Conservation (phyloP, 495 filamentous ascomycete genomes). For the Aspergillus baeticus region DNA sequence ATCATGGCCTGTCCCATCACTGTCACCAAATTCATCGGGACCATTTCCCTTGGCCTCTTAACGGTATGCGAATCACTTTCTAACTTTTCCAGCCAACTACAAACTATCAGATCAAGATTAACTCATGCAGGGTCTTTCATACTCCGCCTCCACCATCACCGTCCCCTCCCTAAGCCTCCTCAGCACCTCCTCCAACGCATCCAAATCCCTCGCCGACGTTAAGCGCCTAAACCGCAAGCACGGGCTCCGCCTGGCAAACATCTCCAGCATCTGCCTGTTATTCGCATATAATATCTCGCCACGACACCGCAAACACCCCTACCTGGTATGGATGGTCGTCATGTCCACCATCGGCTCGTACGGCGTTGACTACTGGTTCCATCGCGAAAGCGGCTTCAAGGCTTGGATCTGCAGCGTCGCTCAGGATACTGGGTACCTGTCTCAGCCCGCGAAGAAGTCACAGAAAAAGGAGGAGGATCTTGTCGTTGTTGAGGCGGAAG, state of each 20-base stretch:
- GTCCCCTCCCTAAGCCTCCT: constrained; percentile 76
- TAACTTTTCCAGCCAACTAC: background rate
- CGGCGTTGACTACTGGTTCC: constrained; percentile 54
- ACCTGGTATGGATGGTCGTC: constrained; percentile 74
- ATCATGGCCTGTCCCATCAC: constrained; percentile 71
- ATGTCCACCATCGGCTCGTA: constrained; percentile 54
- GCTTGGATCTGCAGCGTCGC: constrained; percentile 26
- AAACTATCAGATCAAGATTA: background rate
- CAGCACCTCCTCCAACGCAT: constrained; percentile 65
- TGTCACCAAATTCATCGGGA: constrained; percentile 84
- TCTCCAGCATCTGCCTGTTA: constrained; percentile 63
- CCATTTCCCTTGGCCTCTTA: constrained; percentile 78
- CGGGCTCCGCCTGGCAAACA: constrained; percentile 55
- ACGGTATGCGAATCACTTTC: constrained; percentile 57
- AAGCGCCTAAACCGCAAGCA: constrained; percentile 57
- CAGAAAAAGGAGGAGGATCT: constrained; percentile 69
- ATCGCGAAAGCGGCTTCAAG: constrained; percentile 34
- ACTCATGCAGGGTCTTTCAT: constrained; percentile 70
- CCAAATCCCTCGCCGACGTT: constrained; percentile 62
- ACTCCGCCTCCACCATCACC: constrained; percentile 69
- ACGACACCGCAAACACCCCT: constrained; percentile 70
- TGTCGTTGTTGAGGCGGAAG: constrained; percentile 53
- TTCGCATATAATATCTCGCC: constrained; percentile 75
- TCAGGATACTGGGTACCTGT: constrained; percentile 28
- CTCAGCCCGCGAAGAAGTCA: constrained; percentile 13